Evolutionary conservation across 805 yeast species (phyloP), one percentile per base, ranked within the genome.

Genomic region (Cyberlindnera maclurae): DNA sequence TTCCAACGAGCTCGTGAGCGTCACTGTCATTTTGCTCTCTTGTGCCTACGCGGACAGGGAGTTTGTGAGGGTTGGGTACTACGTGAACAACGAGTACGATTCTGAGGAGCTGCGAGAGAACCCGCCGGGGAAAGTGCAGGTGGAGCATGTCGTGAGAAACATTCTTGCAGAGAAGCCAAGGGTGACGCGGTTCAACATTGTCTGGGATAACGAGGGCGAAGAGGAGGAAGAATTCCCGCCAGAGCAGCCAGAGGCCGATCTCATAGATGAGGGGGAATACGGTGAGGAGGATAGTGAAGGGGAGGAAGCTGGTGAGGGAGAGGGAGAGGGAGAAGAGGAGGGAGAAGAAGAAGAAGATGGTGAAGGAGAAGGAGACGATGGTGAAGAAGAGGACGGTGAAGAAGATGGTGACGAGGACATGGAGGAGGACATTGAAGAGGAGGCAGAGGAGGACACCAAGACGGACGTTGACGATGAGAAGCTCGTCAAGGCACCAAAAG

Each of bases 151-250:
- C 30, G 95, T 86, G 22, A 75, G 99, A 55, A 93, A 90, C 61
- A 84, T 93, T 28, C 68, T 93, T 41, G 97, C 97, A 4, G 97
- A 93, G 58, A 93, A 93, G 65, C 99, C 99, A 31, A 72, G 97
- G 50, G 98, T 93, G 30, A 93, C 99, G 6, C 70, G 97, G 47
- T 93, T 93, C 64, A 93, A 93, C 59, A 93, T 93, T 40, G 94
- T 88, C 3, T 93, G 99, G 99, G 96, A 87, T 58, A 84, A 82
- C 44, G 87, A 78, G 38, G 75, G 67, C 26, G 74, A 65, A 42
- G 87, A 83, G 37, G 78, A 79, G 37, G 87, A 83, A 37, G 78
- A 79, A 37, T 82, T 74, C 50, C 94, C 90, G 11, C 93, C 93
- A 3, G 87, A 82, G 47, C 86, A 81, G 50, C 76, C 71, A 6